These are phyloP conservation scores for Hypericum androsaemum DNA, from an alignment of 345 rosid species.

Conservation along the genomic window DNA sequence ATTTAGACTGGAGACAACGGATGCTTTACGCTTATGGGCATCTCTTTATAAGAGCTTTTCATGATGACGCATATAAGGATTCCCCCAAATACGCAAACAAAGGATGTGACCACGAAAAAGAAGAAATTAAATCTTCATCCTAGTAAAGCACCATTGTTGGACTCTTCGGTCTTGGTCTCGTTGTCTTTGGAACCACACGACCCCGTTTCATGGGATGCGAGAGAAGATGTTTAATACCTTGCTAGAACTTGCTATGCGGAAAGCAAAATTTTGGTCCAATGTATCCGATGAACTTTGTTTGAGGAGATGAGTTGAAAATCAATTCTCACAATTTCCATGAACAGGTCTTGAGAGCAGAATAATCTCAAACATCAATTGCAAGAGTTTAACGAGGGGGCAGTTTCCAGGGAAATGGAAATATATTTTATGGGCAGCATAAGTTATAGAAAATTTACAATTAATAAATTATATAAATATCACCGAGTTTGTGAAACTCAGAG, in stretches of 20 bases:
- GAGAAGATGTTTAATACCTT: too few species aligned
- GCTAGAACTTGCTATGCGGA: too few species aligned
- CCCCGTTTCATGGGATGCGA: too few species aligned
- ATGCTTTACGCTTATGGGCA: conserved; percentile 25
- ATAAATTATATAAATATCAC: conserved; percentile 28
- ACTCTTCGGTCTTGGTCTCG: too few species aligned
- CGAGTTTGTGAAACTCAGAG: conserved; percentile 22
- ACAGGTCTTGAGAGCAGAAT: not conserved
- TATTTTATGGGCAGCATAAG: conserved; percentile 25
- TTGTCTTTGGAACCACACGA: too few species aligned
- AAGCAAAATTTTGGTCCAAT: too few species aligned
- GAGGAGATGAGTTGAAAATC: too few species aligned
- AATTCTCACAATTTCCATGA: too few species aligned
- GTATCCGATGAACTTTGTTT: too few species aligned
- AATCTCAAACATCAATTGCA: conserved; percentile 9
- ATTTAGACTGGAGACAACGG: conserved; percentile 1
- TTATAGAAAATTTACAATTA: conserved; percentile 50
- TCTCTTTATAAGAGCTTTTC: conserved; percentile 26
- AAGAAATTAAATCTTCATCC: conserved; percentile 17
- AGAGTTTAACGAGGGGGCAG: conserved; percentile 2
- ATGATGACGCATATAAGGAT: conserved; percentile 19
- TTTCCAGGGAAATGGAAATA: conserved; percentile 17
- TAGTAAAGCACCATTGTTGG: conserved; percentile 11
- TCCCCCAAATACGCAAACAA: conserved; percentile 15
- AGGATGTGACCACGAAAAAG: conserved; percentile 15